These are phyloP conservation scores for Solanum neorickii DNA, from an alignment of 257 asterid species.

Conservation along the genomic window DNA sequence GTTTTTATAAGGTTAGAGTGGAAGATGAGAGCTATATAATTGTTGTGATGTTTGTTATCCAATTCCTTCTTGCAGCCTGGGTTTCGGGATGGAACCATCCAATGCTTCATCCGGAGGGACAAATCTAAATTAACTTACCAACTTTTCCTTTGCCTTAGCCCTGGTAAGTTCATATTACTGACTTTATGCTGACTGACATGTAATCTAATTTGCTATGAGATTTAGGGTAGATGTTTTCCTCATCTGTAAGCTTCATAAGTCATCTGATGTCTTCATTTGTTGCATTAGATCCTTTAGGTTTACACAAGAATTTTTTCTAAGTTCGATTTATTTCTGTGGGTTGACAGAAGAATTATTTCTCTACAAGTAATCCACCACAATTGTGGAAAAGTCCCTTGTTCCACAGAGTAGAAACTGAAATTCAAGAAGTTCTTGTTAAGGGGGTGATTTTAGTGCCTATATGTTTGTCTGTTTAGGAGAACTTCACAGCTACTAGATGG, in stretches of 20 bases:
- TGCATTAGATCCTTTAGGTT: background rate
- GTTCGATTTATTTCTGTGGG: background rate
- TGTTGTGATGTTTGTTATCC: conserved; percentile 1
- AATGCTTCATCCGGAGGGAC: conserved; percentile 80
- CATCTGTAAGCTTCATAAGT: background rate
- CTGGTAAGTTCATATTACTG: conserved; percentile 25
- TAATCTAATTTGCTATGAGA: background rate
- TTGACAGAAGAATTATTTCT: background rate
- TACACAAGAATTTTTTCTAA: background rate
- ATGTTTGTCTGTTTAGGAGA: background rate
- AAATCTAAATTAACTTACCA: conserved; percentile 64
- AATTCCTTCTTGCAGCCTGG: conserved; percentile 53
- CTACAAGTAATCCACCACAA: background rate
- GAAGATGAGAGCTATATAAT: background rate
- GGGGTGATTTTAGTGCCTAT: background rate
- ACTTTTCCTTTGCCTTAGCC: conserved; percentile 70
- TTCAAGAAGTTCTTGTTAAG: background rate
- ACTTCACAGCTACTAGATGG: background rate
- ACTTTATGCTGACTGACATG: background rate
- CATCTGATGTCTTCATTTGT: background rate
- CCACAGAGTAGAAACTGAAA: background rate
- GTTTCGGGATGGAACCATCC: conserved; percentile 67
- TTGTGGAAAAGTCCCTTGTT: background rate
- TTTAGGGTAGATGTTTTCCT: background rate
- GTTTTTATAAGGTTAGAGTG: background rate